phyloP scores from a whole-genome alignment of 331 rosid genomes.

The Ulmus americana region DNA sequence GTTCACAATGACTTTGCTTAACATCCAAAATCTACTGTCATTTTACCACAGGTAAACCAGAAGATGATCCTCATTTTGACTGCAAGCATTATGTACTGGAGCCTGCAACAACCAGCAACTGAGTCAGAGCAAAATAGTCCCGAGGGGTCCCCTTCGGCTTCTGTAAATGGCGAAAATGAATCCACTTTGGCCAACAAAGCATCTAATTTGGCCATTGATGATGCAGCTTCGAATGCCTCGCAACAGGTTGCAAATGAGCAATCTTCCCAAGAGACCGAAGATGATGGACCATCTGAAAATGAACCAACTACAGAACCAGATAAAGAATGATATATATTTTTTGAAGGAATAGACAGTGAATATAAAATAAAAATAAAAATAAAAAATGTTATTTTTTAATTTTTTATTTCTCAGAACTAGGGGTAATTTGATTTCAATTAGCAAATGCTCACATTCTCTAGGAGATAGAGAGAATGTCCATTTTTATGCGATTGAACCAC shows the following conservation, averaged over 20 bases:
- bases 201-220: conserved; percentile 46
- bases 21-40: conserved; percentile 3
- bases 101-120: conserved; percentile 57
- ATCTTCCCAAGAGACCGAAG: conserved; percentile 6
- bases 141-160: conserved; percentile 32
- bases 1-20: neutral
- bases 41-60: conserved; percentile 66
- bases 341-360: conserved; percentile 22
- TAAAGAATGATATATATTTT: neutral
- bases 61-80: conserved; percentile 91
- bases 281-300: conserved; percentile 17
- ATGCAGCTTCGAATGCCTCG: conserved; percentile 32
- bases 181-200: conserved; percentile 31
- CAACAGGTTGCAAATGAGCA: conserved; percentile 18
- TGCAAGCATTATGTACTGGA: conserved; percentile 98
- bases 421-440: conserved; percentile 16
- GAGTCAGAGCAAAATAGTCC: conserved; percentile 31
- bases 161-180: conserved; percentile 31
- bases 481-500: conserved; percentile 17
- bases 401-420: conserved; percentile 6
- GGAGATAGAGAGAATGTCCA: neutral
- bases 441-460: conserved; percentile 16
- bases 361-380: no score
- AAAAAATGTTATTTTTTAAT: neutral
- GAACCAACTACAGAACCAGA: conserved; percentile 8